These are phyloP conservation scores for Prunus kanzakura DNA, from an alignment of 306 rosid genomes.

Conservation along the genomic window DNA sequence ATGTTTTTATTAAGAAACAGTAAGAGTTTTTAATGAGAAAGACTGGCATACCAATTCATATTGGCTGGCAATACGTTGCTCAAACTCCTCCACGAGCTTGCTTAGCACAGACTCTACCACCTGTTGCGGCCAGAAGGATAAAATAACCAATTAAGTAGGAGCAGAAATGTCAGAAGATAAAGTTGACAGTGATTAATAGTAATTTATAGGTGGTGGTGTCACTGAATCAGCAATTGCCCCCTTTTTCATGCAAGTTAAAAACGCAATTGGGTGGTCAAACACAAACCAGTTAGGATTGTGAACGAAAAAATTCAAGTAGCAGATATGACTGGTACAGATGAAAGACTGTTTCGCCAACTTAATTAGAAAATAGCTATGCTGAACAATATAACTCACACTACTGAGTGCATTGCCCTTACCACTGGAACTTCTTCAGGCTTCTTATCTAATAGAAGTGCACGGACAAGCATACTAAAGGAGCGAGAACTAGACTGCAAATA, in stretches of 20 bases:
- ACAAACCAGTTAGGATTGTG: not conserved
- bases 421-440: slow-evolving; percentile 88
- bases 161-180: slow-evolving; percentile 13
- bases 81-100: slow-evolving; percentile 87
- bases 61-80: slow-evolving; percentile 65
- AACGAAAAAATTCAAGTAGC: not conserved
- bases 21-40: slow-evolving; percentile 3
- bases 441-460: slow-evolving; percentile 67
- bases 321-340: not conserved
- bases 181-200: not conserved
- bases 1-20: not conserved
- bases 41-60: slow-evolving; percentile 51
- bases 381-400: slow-evolving; percentile 3
- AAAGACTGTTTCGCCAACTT: not conserved
- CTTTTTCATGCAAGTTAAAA: not conserved
- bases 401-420: slow-evolving; percentile 41
- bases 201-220: not conserved
- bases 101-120: slow-evolving; percentile 78
- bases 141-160: slow-evolving; percentile 20
- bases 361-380: not conserved
- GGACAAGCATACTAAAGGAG: slow-evolving; percentile 73
- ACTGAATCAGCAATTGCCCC: not conserved
- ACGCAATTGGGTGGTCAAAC: not conserved
- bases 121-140: slow-evolving; percentile 52
- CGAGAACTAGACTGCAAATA: slow-evolving; percentile 52